Base-by-base conservation (phyloP, 768 basidiomycete genomes). In the Clitopilus hobsonii region DNA sequence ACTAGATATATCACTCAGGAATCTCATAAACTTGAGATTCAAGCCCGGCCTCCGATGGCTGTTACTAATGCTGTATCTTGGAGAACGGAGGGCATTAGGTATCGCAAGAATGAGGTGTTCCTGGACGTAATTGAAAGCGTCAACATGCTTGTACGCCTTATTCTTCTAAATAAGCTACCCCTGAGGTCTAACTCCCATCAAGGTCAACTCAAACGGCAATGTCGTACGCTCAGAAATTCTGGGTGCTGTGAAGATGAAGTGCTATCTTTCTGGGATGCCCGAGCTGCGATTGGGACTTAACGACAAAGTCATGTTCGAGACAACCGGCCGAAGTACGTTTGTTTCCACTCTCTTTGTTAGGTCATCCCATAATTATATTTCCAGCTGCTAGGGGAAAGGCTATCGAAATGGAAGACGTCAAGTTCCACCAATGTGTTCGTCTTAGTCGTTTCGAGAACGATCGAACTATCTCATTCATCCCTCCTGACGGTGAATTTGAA, bases 291-390 rank as follows among this genome's bases (percentile, higher is more conserved):
- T 99, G 25, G 97, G 96, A 2, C 76, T 99, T 54, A 99, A 99
- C 71, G 96, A 99, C 76, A 98, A 98, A 72, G 94, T 98, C 69
- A 98, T 99, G 96, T 98, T 98, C 63, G 97, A 99, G 71, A 91
- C 80, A 65, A 98, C 96, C 1, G 96, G 96, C 18, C 81, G 97
- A 63, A 93, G 94, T 95, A 67, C 65, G 91, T 77, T 28, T 52
- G 2, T 3, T 27, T 24, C 52, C 29, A 53, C 38, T 10, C 24
- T 48, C 49, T 38, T 26, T 2, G 23, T 20, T 23, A 27, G 14
- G 14, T 26, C 14, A 29, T 16, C 16, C 41, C 47, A 47, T 16
- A 24, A 38, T 54, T 24, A 23, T 27, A 25, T 26, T 55, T 56
- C 60, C 69, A 88, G 92, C 93, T 22, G 87, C 94, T 0, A 85